A percentile compares a stretch with the other conserved stretches of the same genome.
Evolutionary conservation across 176 grass and related monocot genomes (phyloP).

Genomic region (Paspalum vaginatum): DNA sequence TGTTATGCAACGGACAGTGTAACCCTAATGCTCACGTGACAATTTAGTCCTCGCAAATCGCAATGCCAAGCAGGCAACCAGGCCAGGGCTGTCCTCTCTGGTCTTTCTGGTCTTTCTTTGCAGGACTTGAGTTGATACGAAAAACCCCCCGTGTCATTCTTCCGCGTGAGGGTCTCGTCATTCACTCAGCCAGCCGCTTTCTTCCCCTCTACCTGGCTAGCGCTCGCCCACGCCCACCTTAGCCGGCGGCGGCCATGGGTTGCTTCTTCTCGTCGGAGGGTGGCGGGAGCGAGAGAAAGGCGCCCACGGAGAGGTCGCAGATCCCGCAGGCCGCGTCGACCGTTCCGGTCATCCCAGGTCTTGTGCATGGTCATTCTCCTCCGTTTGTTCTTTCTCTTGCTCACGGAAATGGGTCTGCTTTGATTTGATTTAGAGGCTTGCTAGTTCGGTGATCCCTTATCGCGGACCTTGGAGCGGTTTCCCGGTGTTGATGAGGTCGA

Average conservation of each 20-base stretch:
- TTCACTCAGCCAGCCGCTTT: constrained; percentile 10
- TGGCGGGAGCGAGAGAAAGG: background rate
- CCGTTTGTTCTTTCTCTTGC: background rate
- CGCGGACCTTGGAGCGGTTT: background rate
- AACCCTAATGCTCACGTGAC: too few species aligned
- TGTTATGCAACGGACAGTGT: too few species aligned
- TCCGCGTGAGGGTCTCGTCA: background rate
- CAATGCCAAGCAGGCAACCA: too few species aligned
- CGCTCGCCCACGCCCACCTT: background rate
- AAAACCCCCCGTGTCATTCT: background rate
- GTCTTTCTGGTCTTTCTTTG: too few species aligned
- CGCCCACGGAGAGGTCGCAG: constrained; percentile 25
- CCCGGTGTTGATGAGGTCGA: constrained; percentile 2
- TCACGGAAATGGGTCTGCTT: background rate
- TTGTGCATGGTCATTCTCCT: background rate
- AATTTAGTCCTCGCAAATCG: too few species aligned
- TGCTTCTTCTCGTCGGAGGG: constrained; percentile 38
- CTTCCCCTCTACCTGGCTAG: background rate
- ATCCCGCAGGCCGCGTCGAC: background rate
- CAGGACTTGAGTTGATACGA: too few species aligned
- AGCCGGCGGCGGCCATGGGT: constrained; percentile 41
- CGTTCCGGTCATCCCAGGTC: constrained; percentile 11
- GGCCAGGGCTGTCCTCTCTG: too few species aligned
- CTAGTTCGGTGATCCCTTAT: constrained; percentile 13
- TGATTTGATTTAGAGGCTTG: background rate